Evolutionary conservation across 257 asterid species (phyloP).

Genomic region (Jaltomata sinuosa): DNA sequence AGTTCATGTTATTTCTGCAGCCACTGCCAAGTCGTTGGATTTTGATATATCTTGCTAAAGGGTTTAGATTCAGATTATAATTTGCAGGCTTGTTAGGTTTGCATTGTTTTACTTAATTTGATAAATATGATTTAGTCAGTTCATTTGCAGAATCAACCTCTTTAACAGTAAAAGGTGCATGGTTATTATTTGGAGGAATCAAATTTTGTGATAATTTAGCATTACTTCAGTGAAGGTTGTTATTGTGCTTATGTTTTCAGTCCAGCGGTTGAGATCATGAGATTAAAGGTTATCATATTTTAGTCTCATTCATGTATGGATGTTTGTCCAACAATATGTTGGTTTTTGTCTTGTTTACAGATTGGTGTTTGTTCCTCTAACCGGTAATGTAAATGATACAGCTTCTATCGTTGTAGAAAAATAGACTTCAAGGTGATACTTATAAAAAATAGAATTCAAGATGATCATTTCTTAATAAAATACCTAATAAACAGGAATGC

Average conservation of each 20-base stretch:
- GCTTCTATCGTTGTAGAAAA: neutral
- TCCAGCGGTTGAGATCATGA: neutral
- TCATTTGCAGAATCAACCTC: neutral
- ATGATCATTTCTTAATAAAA: neutral
- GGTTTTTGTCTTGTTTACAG: neutral
- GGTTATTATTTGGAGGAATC: neutral
- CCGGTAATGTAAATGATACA: neutral
- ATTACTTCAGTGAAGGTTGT: neutral
- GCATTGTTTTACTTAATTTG: neutral
- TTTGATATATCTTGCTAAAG: neutral
- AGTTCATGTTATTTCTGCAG: neutral
- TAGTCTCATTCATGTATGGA: neutral
- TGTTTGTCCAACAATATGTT: neutral
- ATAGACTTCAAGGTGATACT: neutral
- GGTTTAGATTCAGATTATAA: neutral
- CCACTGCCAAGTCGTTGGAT: neutral
- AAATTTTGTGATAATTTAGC: neutral
- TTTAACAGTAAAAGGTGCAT: neutral
- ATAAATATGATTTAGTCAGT: neutral
- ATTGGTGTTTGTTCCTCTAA: neutral
- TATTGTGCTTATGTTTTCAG: neutral
- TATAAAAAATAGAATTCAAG: neutral
- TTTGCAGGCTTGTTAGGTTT: neutral
- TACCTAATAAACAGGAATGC: neutral
- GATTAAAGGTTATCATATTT: neutral